Evolutionary conservation across 2,329 filamentous ascomycete genomes (phyloP).

Genomic region (Diplodia mutila): DNA sequence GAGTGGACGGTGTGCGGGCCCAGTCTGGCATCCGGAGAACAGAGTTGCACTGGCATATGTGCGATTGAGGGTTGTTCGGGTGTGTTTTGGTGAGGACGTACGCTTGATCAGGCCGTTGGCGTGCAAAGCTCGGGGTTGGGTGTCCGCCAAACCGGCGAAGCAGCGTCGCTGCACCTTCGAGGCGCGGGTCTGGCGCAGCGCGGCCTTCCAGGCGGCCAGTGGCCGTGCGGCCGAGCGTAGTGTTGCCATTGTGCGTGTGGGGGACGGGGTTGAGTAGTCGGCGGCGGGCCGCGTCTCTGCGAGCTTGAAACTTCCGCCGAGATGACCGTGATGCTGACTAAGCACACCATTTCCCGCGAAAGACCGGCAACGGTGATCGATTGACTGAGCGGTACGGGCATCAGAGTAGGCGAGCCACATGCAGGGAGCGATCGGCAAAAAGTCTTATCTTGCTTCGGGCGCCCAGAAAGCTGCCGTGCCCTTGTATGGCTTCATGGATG

Average conservation of each 20-base stretch:
- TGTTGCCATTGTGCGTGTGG: constrained; percentile 57
- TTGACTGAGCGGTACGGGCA: neutral
- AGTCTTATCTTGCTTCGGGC: neutral
- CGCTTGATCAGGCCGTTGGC: constrained; percentile 20
- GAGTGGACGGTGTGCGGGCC: constrained; percentile 27
- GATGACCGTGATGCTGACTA: constrained; percentile 22
- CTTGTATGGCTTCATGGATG: constrained; percentile 10
- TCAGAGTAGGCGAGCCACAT: no score
- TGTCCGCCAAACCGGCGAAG: neutral
- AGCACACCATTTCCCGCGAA: neutral
- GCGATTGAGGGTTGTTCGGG: neutral
- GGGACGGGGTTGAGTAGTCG: neutral
- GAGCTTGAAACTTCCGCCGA: constrained; percentile 22
- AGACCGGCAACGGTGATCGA: neutral
- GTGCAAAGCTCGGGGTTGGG: neutral
- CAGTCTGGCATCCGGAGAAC: constrained; percentile 24
- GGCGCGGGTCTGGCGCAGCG: constrained; percentile 60
- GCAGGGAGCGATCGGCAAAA: neutral
- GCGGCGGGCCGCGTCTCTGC: neutral
- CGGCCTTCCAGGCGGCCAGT: constrained; percentile 69
- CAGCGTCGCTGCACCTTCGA: constrained; percentile 35
- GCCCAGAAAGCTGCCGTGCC: neutral
- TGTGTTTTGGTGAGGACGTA: neutral
- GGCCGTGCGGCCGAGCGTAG: constrained; percentile 64
- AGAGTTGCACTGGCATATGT: neutral